Evolutionary conservation across 2,329 filamentous ascomycete species (phyloP), one percentile per base, ranked within the genome.

Genomic region (Ascochyta fabae): DNA sequence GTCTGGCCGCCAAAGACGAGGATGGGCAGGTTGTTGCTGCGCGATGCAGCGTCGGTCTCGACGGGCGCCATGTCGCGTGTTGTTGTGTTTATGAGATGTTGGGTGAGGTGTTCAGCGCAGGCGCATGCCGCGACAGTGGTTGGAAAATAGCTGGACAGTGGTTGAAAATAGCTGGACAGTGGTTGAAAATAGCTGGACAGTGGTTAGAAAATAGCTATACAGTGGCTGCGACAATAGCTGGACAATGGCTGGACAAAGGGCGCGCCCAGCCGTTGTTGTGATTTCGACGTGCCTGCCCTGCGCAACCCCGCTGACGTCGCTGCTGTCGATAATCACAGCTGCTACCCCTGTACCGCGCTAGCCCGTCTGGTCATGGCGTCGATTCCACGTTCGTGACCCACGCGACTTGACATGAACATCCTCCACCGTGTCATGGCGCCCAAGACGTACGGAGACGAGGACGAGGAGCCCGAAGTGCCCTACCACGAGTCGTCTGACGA

Each of bases 401-500:
- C 62, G 59, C 49, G 42, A 39, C 56, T 27, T 10, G 31, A 24
- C n/a, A 40, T 33, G 44, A 26, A 49, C 44, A 41, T 23, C 27
- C 4, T 50, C 44, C 36, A 42, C 49, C 22, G 36, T 58, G 55
- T 43, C 50, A 72, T 72, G 70, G 64, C 69, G 36, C 69, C 65
- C 48, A 59, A 59, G 16, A 62, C 70, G 35, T 65, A 67, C 47
- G 59, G 64, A n/a, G 70, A 73, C 23, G 66, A 72, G 41, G 53
- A 68, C n/a, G 57, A 64, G 2, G 61, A 69, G n/a, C 53, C 56
- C 7, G 65, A 71, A 73, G 51, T 68, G 70, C 81, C 85, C 29
- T 83, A 84, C 56, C 78, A 85, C 55, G 91, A 91, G 66, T 84
- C 81, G 15, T 90, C 88, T 1, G 87, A 88, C 3, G 86, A 91